Evolutionary conservation across 305 asterid species (phyloP), one percentile per base, ranked within the genome.

Genomic region (Ilex paraguariensis): DNA sequence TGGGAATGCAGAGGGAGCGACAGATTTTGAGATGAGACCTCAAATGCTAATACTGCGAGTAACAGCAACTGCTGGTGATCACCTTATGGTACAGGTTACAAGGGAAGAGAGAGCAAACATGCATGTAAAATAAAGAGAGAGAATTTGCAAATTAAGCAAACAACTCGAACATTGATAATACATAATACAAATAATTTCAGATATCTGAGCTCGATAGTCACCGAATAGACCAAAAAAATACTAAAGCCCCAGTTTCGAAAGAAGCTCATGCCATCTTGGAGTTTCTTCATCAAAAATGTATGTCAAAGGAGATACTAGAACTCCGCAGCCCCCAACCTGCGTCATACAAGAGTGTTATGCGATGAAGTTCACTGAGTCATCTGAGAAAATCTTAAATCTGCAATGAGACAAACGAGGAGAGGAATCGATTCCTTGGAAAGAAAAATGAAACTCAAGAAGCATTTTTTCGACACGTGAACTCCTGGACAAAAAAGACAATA

Each of bases 321-420:
- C 99, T 48, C 97, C 99, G 58, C 99, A 87, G 53, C 99, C 99
- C 63, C 99, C 99, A 79, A 90, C 84, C 97, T 93, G 95, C 72
- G 69, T 36, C 46, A 50, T 4, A 17, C 14, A 56, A 21, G 1
- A 21, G 28, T 21, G 28, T 21, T 21, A 21, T 1, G 28, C 16
- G 14, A 30, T 21, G 28, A 56, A 11, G 10, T 11, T 28, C 31
- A 6, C 1, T 0, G 3, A 52, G 4, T 36, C 42, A 10, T 6
- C 4, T 52, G 0, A 52, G 32, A 46, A 21, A 21, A 21, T 21
- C 28, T 21, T 10, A 13, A 46, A 46, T 46, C 52, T 46, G 4
- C 52, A 46, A 46, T 13, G 15, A 10, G n/a, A 8, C 13, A 7
- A 10, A 8, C 13, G 13, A 46, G 15, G 12, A 11, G 12, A 42